Conservation (phyloP, 441 rosid genomes). For the Viola pubescens region DNA sequence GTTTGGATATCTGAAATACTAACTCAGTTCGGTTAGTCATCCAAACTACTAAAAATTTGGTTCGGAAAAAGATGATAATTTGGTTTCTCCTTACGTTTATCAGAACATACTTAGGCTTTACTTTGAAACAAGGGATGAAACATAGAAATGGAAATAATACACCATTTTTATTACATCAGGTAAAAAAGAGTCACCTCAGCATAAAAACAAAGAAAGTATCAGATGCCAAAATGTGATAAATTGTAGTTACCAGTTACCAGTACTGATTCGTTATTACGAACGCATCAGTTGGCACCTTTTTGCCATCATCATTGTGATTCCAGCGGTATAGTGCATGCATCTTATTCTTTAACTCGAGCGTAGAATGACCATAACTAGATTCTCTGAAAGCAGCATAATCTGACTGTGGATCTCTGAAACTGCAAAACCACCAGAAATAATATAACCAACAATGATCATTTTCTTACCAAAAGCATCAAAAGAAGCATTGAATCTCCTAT, state of each 20-base stretch:
- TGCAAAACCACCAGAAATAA: neutral
- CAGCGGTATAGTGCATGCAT: conserved; percentile 65
- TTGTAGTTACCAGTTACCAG: conserved; percentile 31
- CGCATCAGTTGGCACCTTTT: conserved; percentile 47
- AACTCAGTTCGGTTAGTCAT: too few relatives aligned
- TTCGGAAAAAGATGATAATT: too few relatives aligned
- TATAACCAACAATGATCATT: neutral
- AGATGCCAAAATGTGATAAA: too few relatives aligned
- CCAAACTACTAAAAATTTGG: too few relatives aligned
- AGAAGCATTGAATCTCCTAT: neutral
- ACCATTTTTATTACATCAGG: too few relatives aligned
- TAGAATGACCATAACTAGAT: conserved; percentile 74
- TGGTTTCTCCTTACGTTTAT: too few relatives aligned
- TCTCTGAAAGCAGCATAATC: conserved; percentile 69
- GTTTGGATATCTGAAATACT: too few relatives aligned
- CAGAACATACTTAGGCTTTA: too few relatives aligned
- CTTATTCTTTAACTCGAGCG: conserved; percentile 53
- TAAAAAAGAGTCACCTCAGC: too few relatives aligned
- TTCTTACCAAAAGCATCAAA: neutral
- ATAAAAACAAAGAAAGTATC: too few relatives aligned
- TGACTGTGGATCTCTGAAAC: neutral
- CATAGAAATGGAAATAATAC: too few relatives aligned
- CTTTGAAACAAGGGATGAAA: too few relatives aligned
- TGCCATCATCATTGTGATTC: conserved; percentile 67
- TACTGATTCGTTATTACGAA: conserved; percentile 42